Percentiles rank a stretch among this genome's conserved stretches.
Evolutionary conservation across 371 early-diverging fungal genomes (phyloP).

Genomic region (Mucor irregularis): DNA sequence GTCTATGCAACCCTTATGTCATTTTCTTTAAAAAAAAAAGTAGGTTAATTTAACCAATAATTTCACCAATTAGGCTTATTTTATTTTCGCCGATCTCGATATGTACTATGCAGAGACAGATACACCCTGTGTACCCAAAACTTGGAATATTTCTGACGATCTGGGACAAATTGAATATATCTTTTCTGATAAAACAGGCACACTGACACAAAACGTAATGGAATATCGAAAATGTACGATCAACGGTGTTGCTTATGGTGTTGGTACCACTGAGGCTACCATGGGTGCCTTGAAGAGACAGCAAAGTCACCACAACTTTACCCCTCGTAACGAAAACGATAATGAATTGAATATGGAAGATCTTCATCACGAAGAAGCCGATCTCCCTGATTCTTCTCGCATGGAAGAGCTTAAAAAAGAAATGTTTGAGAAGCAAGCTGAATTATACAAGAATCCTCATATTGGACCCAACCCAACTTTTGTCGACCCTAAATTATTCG

Average conservation of each 20-base stretch:
- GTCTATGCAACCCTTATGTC: constrained; percentile 17
- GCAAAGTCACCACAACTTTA: constrained; percentile 21
- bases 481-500: constrained; percentile 46
- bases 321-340: constrained; percentile 7
- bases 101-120: constrained; percentile 84
- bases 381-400: not conserved
- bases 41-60: no score
- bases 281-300: constrained; percentile 48
- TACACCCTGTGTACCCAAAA: constrained; percentile 79
- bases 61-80: constrained; percentile 65
- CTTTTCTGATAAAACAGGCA: constrained; percentile 96
- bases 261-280: constrained; percentile 42
- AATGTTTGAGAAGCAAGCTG: constrained; percentile 42
- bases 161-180: constrained; percentile 94
- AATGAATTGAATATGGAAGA: constrained; percentile 14
- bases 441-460: constrained; percentile 37
- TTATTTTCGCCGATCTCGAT: constrained; percentile 83
- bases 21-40: not conserved
- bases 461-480: constrained; percentile 43
- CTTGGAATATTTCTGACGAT: constrained; percentile 87
- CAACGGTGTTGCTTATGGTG: constrained; percentile 79
- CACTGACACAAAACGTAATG: constrained; percentile 83
- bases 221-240: constrained; percentile 84
- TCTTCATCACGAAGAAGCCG: not conserved
- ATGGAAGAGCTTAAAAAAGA: constrained; percentile 32